phyloP scores from a whole-genome alignment of 192 early-diverging fungal species.

The Rhizophlyctis rosea region DNA sequence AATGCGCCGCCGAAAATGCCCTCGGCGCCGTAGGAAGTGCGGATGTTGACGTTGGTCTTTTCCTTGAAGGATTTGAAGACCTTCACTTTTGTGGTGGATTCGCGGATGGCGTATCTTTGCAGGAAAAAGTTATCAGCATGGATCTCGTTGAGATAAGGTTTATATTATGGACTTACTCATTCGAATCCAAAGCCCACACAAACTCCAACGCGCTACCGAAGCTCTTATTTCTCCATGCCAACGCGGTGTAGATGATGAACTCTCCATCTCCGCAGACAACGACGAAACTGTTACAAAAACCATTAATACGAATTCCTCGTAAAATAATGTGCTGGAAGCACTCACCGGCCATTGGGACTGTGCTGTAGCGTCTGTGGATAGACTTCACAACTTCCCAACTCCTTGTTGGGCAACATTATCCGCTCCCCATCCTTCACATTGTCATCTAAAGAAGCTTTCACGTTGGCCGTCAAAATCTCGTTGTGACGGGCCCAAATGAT shows the following conservation, averaged over 20 bases:
- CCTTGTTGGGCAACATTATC: constrained; percentile 80
- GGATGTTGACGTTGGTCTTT: constrained; percentile 65
- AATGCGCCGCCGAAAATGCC: constrained; percentile 93
- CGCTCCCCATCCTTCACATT: constrained; percentile 90
- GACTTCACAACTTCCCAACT: constrained; percentile 96
- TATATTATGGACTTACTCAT: constrained; percentile 56
- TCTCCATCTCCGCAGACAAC: constrained; percentile 99
- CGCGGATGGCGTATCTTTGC: constrained; percentile 85
- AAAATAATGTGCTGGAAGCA: constrained; percentile 5
- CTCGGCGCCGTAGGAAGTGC: constrained; percentile 72
- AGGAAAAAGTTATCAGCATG: no score
- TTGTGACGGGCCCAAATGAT: constrained; percentile 98
- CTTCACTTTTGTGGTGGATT: constrained; percentile 84
- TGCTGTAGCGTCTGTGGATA: constrained; percentile 95
- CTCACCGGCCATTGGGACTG: constrained; percentile 85
- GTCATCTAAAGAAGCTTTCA: constrained; percentile 82
- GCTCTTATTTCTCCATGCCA: constrained; percentile 99
- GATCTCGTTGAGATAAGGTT: constrained; percentile 3
- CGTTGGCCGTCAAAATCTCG: constrained; percentile 93
- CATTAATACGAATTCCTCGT: constrained; percentile 5
- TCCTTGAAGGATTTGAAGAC: constrained; percentile 97
- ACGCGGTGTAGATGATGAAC: constrained; percentile 99
- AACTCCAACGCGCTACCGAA: constrained; percentile 94
- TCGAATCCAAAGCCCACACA: constrained; percentile 96
- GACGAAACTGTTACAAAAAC: constrained; percentile 64